phyloP scores from a whole-genome alignment of 1,284 basidiomycete genomes.

The Ustilago tritici region DNA sequence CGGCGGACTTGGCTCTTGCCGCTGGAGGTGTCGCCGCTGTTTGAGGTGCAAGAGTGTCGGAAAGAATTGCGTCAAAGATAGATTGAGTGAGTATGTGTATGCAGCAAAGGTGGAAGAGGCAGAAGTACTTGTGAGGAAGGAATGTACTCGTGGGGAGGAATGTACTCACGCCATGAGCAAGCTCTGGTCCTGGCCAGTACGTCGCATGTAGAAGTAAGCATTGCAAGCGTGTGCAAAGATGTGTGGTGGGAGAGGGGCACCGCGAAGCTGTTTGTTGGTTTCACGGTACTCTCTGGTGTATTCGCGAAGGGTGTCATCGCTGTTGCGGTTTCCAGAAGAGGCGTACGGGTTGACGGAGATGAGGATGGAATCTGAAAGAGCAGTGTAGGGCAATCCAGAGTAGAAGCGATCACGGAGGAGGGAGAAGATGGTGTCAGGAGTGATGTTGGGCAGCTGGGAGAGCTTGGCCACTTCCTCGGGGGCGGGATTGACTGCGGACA shows the following conservation, averaged over 20 bases:
- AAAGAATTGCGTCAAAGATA: constrained; percentile 3
- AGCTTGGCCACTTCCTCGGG: constrained; percentile 53
- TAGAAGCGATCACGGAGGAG: constrained; percentile 64
- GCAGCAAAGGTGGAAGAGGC: neutral
- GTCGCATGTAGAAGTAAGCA: constrained; percentile 94
- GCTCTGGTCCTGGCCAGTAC: constrained; percentile 92
- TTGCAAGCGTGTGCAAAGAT: constrained; percentile 90
- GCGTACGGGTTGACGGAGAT: constrained; percentile 66
- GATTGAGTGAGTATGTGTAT: neutral
- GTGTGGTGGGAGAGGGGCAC: constrained; percentile 76
- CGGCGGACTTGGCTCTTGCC: constrained; percentile 92
- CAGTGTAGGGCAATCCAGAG: constrained; percentile 60
- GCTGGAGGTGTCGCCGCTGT: constrained; percentile 88
- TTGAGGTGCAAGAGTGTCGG: neutral
- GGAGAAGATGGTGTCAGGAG: constrained; percentile 55
- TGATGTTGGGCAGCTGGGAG: constrained; percentile 50
- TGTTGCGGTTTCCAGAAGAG: constrained; percentile 63
- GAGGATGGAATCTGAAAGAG: constrained; percentile 64
- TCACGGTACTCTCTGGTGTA: constrained; percentile 65
- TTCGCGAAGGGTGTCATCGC: constrained; percentile 62
- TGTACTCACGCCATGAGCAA: constrained; percentile 72
- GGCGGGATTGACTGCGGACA: constrained; percentile 32
- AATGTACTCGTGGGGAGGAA: neutral
- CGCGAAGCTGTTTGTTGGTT: constrained; percentile 49
- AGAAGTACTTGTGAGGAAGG: neutral